These are phyloP conservation scores for Tylopilus intermedius DNA, from an alignment of 768 basidiomycete species.

Conservation along the genomic window DNA sequence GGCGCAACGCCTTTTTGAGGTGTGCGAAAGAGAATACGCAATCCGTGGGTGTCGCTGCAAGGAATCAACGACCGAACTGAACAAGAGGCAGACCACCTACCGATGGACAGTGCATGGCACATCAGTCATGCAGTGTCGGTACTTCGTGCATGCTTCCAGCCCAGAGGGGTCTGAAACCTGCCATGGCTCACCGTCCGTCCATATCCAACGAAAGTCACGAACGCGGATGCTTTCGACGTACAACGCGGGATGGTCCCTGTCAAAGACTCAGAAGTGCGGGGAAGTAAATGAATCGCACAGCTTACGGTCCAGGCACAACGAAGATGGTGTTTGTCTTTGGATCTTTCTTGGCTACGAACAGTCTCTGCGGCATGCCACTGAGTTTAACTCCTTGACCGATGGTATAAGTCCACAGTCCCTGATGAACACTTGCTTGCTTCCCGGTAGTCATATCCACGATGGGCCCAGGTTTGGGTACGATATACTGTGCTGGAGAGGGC, in stretches of 20 bases:
- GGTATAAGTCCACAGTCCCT: conserved; percentile 81
- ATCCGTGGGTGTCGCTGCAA: conserved; percentile 22
- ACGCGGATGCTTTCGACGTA: conserved; percentile 38
- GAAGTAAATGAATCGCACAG: not conserved
- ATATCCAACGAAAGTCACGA: conserved; percentile 71
- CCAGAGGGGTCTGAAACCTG: conserved; percentile 41
- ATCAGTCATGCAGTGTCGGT: conserved; percentile 64
- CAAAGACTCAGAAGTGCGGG: not conserved
- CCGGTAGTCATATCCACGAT: conserved; percentile 59
- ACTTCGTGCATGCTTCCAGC: conserved; percentile 48
- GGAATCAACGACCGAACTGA: conserved; percentile 3
- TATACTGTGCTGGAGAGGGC: conserved; percentile 61
- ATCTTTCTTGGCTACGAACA: conserved; percentile 77
- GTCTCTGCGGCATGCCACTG: conserved; percentile 50
- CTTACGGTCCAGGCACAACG: conserved; percentile 70
- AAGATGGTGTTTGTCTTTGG: conserved; percentile 57
- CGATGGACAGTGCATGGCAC: conserved; percentile 49
- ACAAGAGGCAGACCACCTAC: conserved; percentile 31
- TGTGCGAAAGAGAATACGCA: conserved; percentile 47
- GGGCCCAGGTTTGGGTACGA: conserved; percentile 61
- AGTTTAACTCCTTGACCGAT: conserved; percentile 78
- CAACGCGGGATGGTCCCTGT: conserved; percentile 59
- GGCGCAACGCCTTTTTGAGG: conserved; percentile 67
- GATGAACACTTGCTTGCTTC: conserved; percentile 52
- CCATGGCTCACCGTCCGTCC: conserved; percentile 52